Percentiles rank a stretch among this genome's conserved stretches.
Evolutionary conservation across 1,139 yeast species (phyloP).

Genomic region (Yamadazyma pseudoaaseri): DNA sequence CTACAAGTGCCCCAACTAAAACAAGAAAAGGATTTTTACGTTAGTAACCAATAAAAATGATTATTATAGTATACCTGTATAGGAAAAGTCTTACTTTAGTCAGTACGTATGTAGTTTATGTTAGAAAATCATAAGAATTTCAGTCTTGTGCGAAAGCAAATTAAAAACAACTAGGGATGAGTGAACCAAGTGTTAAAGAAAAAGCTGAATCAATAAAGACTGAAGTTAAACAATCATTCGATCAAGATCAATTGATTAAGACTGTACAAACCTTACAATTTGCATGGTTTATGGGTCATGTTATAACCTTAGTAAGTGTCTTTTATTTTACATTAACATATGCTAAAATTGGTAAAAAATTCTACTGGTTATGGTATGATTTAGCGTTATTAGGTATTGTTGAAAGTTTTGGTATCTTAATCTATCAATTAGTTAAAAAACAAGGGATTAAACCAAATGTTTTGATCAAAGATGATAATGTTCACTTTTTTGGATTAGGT

Average conservation of each 20-base stretch:
- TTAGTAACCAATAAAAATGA: constrained; percentile 17
- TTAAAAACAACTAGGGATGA: constrained; percentile 1
- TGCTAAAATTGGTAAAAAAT: constrained; percentile 19
- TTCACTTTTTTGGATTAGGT: constrained; percentile 49
- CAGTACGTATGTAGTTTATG: too few species aligned
- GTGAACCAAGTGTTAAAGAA: neutral
- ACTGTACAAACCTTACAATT: constrained; percentile 47
- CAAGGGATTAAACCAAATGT: constrained; percentile 32
- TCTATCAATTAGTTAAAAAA: constrained; percentile 51
- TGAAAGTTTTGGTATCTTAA: constrained; percentile 74
- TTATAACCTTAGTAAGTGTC: constrained; percentile 56
- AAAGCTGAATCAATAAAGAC: constrained; percentile 3
- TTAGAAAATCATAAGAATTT: too few species aligned
- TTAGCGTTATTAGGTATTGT: constrained; percentile 64
- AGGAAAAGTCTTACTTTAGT: too few species aligned
- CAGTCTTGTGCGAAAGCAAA: too few species aligned
- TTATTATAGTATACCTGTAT: too few species aligned
- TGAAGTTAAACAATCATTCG: constrained; percentile 5
- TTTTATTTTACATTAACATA: constrained; percentile 54
- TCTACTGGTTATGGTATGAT: constrained; percentile 52
- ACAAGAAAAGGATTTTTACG: constrained; percentile 57
- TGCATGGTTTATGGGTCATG: constrained; percentile 72
- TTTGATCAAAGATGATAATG: constrained; percentile 43
- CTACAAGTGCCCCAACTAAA: constrained; percentile 46
- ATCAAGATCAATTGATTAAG: constrained; percentile 16